Percentiles rank a stretch among this genome's conserved stretches.
Conservation (phyloP, 1,284 basidiomycete genomes). For the Baeospora myosura region DNA sequence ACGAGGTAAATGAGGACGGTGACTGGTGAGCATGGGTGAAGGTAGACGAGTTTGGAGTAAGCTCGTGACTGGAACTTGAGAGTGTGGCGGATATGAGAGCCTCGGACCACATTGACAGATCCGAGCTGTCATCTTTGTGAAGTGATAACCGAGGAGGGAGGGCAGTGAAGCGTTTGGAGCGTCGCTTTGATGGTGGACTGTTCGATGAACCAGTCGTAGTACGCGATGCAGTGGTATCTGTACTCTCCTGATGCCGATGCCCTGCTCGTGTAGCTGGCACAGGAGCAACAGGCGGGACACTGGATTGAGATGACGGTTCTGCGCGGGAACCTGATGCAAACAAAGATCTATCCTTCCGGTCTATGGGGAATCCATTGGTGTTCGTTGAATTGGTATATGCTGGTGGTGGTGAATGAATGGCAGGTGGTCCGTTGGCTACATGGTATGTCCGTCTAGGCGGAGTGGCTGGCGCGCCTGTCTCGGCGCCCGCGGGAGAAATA, state of each 20-base stretch:
- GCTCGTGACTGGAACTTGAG: too few species aligned
- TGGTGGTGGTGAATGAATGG: slow-evolving; percentile 34
- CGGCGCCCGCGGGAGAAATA: neutral
- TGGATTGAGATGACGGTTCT: neutral
- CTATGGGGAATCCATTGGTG: neutral
- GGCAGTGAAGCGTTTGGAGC: slow-evolving; percentile 24
- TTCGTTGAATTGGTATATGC: slow-evolving; percentile 22
- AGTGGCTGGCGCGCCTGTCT: slow-evolving; percentile 17
- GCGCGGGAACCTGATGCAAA: neutral
- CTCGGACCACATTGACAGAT: slow-evolving; percentile 20
- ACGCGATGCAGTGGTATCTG: too few species aligned
- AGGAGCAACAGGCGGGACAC: too few species aligned
- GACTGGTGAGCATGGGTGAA: too few species aligned
- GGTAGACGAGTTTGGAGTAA: too few species aligned
- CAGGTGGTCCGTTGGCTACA: slow-evolving; percentile 28
- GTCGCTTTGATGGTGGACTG: too few species aligned
- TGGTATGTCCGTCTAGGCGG: slow-evolving; percentile 31
- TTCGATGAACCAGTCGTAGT: slow-evolving; percentile 8
- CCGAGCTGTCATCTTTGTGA: slow-evolving; percentile 29
- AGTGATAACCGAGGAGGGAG: slow-evolving; percentile 50
- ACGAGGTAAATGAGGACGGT: too few species aligned
- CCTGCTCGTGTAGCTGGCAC: too few species aligned
- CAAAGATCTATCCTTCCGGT: neutral
- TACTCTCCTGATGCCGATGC: neutral
- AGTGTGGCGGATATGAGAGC: slow-evolving; percentile 10